Conservation (phyloP, 495 filamentous ascomycete species). For the Penicillium chermesinum region DNA sequence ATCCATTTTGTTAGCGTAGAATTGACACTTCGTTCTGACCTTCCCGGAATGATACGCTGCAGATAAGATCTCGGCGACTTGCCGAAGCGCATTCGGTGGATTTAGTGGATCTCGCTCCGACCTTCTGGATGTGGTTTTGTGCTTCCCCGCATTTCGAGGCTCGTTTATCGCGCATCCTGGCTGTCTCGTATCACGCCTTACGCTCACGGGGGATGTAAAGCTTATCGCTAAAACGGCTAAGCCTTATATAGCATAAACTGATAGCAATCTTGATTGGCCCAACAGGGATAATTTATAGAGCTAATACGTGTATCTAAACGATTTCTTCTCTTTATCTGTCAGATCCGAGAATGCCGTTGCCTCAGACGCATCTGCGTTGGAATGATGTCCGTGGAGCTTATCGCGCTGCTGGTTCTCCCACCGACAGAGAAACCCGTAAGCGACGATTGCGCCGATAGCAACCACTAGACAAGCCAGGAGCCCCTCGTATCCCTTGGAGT, state of each 20-base stretch:
- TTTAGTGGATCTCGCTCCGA: slow-evolving; percentile 6
- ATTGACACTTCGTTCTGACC: slow-evolving; percentile 4
- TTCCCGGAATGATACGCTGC: background rate
- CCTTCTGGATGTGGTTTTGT: slow-evolving; percentile 1
- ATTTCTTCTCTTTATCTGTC: slow-evolving; percentile 30
- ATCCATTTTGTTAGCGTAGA: background rate
- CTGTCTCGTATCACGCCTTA: no score
- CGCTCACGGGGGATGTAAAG: no score
- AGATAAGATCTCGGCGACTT: slow-evolving; percentile 5
- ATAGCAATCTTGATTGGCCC: background rate
- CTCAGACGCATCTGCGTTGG: background rate
- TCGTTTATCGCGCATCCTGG: background rate
- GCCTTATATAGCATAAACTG: background rate
- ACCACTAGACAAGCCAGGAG: slow-evolving; percentile 22
- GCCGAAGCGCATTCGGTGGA: no score
- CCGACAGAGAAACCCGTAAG: slow-evolving; percentile 18
- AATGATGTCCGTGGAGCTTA: slow-evolving; percentile 2
- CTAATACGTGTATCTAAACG: slow-evolving; percentile 38
- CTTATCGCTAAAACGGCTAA: no score
- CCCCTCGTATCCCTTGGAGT: slow-evolving; percentile 26
- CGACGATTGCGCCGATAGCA: slow-evolving; percentile 21
- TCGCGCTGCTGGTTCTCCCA: slow-evolving; percentile 17
- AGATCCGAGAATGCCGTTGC: slow-evolving; percentile 23
- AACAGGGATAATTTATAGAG: background rate
- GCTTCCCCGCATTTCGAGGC: background rate